These are phyloP conservation scores for Trypanosoma mega DNA, from an alignment of 208 protist genomes.

Conservation along the genomic window DNA sequence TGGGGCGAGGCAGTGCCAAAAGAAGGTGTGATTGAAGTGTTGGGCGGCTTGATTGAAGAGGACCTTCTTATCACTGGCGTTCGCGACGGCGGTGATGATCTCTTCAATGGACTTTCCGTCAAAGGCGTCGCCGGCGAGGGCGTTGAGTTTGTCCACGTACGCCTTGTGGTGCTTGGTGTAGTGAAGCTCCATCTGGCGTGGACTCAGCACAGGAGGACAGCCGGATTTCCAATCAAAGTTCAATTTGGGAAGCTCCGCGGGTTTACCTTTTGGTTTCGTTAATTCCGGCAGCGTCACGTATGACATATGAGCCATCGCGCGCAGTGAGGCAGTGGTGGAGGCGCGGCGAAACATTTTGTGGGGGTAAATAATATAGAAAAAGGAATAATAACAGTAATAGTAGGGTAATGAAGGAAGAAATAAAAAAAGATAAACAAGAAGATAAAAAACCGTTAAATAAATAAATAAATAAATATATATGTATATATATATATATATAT, in stretches of 20 bases:
- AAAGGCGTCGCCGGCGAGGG: slow-evolving; percentile 44
- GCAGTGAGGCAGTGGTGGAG: slow-evolving; percentile 7
- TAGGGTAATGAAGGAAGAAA: slow-evolving; percentile 4
- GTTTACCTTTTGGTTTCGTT: slow-evolving; percentile 38
- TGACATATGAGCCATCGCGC: slow-evolving; percentile 3
- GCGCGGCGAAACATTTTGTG: slow-evolving; percentile 29
- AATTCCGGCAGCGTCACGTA: slow-evolving; percentile 66
- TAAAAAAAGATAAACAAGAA: slow-evolving; percentile 1
- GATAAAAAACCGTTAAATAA: neutral
- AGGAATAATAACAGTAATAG: neutral
- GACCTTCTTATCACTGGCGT: slow-evolving; percentile 60
- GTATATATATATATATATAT: slow-evolving; percentile 1
- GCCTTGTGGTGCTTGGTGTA: slow-evolving; percentile 94
- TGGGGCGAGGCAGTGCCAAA: slow-evolving; percentile 82
- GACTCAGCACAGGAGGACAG: slow-evolving; percentile 66
- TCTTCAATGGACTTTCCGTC: slow-evolving; percentile 88
- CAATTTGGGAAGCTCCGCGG: slow-evolving; percentile 75
- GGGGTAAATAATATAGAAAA: neutral
- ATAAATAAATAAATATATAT: slow-evolving; percentile 17
- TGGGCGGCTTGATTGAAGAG: slow-evolving; percentile 92
- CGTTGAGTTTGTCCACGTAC: slow-evolving; percentile 93
- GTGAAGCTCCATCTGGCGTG: slow-evolving; percentile 88
- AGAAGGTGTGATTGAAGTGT: slow-evolving; percentile 94
- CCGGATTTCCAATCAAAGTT: slow-evolving; percentile 71
- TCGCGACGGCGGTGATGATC: slow-evolving; percentile 50